Conservation (phyloP, 768 basidiomycete species). For the Naganishia onofrii region DNA sequence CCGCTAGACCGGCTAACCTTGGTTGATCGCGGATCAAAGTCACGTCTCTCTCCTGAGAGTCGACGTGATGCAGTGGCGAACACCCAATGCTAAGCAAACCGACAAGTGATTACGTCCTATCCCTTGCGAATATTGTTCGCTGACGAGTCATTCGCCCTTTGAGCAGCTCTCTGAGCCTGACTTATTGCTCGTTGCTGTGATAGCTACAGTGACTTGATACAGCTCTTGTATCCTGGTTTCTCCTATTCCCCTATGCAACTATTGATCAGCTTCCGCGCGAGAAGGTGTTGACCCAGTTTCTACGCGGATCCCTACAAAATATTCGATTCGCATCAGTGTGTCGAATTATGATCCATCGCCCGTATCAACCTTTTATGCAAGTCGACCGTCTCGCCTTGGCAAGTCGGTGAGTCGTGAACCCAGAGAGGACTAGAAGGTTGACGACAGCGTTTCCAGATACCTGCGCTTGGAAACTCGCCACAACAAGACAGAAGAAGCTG, state of each 20-base stretch:
- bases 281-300: slow-evolving; percentile 11
- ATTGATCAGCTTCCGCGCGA: slow-evolving; percentile 16
- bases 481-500: no score
- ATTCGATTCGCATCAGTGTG: background rate
- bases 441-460: background rate
- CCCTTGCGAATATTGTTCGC: background rate
- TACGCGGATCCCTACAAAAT: background rate
- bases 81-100: background rate
- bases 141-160: no score
- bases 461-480: background rate
- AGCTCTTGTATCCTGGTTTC: background rate
- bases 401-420: background rate
- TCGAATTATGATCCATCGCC: background rate
- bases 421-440: no score
- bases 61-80: background rate
- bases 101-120: background rate
- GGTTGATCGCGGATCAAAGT: no score
- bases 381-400: background rate
- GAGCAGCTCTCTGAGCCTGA: no score
- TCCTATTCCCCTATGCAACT: background rate
- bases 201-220: no score
- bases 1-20: background rate
- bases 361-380: background rate
- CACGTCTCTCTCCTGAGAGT: background rate
- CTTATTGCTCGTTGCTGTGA: no score